Percentiles rank a stretch among this genome's conserved stretches.
Evolutionary conservation across 805 yeast species (phyloP).

Genomic region (Nematodospora valgi): DNA sequence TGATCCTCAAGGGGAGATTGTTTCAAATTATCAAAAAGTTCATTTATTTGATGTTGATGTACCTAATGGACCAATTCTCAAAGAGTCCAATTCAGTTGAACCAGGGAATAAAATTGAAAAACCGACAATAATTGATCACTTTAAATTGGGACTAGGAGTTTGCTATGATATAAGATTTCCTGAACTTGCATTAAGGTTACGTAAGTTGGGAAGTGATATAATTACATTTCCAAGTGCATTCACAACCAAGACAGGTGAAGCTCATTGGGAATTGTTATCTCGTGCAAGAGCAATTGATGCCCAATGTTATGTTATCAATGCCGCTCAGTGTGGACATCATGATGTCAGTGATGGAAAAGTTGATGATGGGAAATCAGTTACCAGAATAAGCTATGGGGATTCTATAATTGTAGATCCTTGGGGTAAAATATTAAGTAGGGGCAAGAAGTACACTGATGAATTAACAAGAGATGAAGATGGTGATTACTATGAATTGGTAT

Average conservation of each 20-base stretch:
- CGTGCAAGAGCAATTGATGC: conserved; percentile 84
- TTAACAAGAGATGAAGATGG: conserved; percentile 24
- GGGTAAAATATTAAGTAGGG: conserved; percentile 71
- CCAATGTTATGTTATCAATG: conserved; percentile 82
- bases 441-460: conserved; percentile 26
- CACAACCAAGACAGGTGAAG: conserved; percentile 85
- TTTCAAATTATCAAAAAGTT: conserved; percentile 73
- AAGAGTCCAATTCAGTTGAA: conserved; percentile 77
- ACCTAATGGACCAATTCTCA: conserved; percentile 73
- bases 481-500: conserved; percentile 40
- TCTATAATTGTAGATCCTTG: conserved; percentile 87
- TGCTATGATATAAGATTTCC: conserved; percentile 91
- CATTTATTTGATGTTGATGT: conserved; percentile 90
- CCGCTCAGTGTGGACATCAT: conserved; percentile 84
- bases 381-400: conserved; percentile 81
- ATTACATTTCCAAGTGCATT: conserved; percentile 89
- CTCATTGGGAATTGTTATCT: conserved; percentile 84
- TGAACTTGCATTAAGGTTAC: conserved; percentile 63
- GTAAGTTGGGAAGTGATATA: conserved; percentile 71
- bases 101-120: conserved; percentile 58
- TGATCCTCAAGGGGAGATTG: conserved; percentile 57
- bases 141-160: conserved; percentile 63
- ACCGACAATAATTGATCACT: conserved; percentile 41
- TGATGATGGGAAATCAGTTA: conserved; percentile 16
- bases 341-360: conserved; percentile 41